Evolutionary conservation across 352 stramenopile species (phyloP), one percentile per base, ranked within the genome.

Genomic region (Phytophthora hybrid): DNA sequence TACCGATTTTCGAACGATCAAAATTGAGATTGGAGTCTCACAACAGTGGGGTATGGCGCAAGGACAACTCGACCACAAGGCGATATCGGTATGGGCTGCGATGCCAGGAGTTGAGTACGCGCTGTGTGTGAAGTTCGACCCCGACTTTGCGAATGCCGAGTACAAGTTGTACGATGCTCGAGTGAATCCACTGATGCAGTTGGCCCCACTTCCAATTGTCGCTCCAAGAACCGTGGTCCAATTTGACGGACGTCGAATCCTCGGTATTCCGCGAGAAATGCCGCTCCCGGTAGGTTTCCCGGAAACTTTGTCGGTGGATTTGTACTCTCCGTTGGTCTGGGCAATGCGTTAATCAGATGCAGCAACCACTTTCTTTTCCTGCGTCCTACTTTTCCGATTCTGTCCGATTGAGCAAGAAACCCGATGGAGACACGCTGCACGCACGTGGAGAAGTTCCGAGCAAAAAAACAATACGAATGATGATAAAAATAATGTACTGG

Each of bases 51-150:
- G 73, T 55, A 79, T 75, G 51, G 66, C 66, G 66, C 71, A 53
- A 77, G 76, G 76, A 67, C 62, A 82, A 70, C 72, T 82, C 66
- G 69, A 83, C 69, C 69, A 75, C 69, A 80, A 78, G 72, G 72
- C 69, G 61, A 72, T 77, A 58, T 64, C 66, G 63, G 64, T 78
- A 62, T 82, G 64, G 77, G 53, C 71, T 59, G 59, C 60, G 54
- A 80, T 78, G 74, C 71, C 78, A 71, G 74, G 77, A 71, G 74
- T 84, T 31, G 74, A 84, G 70, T 80, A 82, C 62, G 68, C 78
- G 58, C 63, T 83, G 67, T 79, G 77, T 76, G 66, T 81, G 41
- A 81, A 81, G 60, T 79, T 76, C 31, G 67, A 81, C 59, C 34
- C 37, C 51, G 60, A 84, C 63, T 84, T 76, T 74, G 46, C 44